Evolutionary conservation across 129 eudicot genomes (phyloP).

Genomic region (Cynara cardunculus): DNA sequence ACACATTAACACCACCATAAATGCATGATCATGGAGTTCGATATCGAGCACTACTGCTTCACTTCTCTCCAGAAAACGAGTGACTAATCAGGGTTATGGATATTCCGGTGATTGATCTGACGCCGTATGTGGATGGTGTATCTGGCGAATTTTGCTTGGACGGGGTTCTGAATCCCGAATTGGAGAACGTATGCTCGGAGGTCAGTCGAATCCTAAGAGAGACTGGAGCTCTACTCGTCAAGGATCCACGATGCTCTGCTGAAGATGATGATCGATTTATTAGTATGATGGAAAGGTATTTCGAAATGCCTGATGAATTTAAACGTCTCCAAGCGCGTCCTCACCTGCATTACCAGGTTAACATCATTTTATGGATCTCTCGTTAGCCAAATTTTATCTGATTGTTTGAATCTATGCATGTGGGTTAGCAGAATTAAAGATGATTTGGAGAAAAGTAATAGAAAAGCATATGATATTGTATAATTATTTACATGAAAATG

Average conservation of each 20-base stretch:
- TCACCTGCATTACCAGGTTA: constrained; percentile 74
- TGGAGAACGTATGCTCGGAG: constrained; percentile 45
- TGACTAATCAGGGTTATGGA: constrained; percentile 30
- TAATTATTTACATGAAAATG: neutral
- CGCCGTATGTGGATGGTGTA: constrained; percentile 34
- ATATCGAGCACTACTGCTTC: neutral
- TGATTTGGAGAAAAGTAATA: neutral
- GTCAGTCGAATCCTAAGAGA: constrained; percentile 62
- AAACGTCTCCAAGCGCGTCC: constrained; percentile 72
- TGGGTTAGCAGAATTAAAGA: neutral
- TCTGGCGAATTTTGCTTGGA: constrained; percentile 4
- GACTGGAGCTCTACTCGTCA: constrained; percentile 71
- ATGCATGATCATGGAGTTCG: neutral
- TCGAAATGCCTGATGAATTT: constrained; percentile 52
- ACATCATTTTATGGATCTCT: neutral
- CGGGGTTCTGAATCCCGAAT: constrained; percentile 28
- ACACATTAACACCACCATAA: neutral
- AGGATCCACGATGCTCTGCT: constrained; percentile 65
- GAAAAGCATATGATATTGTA: neutral
- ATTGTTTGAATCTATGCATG: neutral
- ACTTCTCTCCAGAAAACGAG: neutral
- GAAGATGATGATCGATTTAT: constrained; percentile 66
- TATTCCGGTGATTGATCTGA: constrained; percentile 67
- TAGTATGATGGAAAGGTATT: constrained; percentile 81
- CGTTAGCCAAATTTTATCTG: neutral